Base-by-base conservation (phyloP, 116 monocot species). In the Iris pallida region DNA sequence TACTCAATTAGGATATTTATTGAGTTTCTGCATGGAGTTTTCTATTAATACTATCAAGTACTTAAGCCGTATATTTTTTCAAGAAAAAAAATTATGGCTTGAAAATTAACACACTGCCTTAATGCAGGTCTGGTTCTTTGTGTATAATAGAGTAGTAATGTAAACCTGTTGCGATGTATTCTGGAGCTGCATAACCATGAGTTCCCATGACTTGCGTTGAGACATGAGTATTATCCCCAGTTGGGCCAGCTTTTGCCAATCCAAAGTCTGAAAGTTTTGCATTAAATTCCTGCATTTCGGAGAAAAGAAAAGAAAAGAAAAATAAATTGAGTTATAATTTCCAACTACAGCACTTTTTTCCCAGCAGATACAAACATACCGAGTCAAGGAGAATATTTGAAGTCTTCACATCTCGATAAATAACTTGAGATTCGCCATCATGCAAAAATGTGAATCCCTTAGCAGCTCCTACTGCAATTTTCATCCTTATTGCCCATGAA, bases 361-460 rank as follows among this genome's bases (percentile, higher is more conserved):
- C 30, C 30, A 30, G 30, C 30, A 30, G 30, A 30, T 30, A 30
- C 30, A 47, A 40, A 61, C 51, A 54, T 83, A 83, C 83, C 63
- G 79, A 68, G 64, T 83, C 83, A 30, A 83, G 76, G 20, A 83
- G 75, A 72, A 83, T 79, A 72, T 83, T 83, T 42, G 83, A 79
- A 43, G 83, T 79, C 68, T 83, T 83, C 11, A 83, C 70, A 79
- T 83, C 83, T 15, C 83, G 71, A 60, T 76, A 83, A 61, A 83
- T 83, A 18, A 83, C 68, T 79, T 83, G 83, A 13, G 68, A 59
- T 30, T 82, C 74, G 0, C 75, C 58, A 53, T 83, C 83, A 48
- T 83, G 79, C 72, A 83, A 76, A 61, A 83, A 83, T 58, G 79
- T 72, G 55, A 83, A 71, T 59, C 79, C 83, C 57, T 69, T 79